Evolutionary conservation across 257 asterid genomes (phyloP), one percentile per base, ranked within the genome.

Genomic region (Capsicum pubescens): DNA sequence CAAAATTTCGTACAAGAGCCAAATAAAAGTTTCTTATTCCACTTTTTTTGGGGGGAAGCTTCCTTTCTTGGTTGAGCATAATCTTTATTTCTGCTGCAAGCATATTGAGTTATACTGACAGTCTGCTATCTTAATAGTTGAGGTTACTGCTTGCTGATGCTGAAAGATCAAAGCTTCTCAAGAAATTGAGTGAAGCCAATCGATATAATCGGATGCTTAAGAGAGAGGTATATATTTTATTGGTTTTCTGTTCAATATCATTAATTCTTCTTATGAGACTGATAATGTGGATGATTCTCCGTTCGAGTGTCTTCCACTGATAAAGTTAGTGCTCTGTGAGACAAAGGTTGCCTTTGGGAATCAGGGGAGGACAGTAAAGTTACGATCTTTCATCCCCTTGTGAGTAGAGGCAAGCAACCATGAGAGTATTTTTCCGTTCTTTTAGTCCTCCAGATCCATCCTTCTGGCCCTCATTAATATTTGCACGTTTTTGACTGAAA

Each of bases 181-280:
- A 88, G 91, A 96, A 93, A 91, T 87, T 96, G 81, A 92, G 99
- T 80, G 98, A 96, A 89, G 99, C 99, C 60, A 96, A 96, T 87
- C 95, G 92, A 81, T 92, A 92, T 66, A 94, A 94, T 67, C 89
- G 98, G 82, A 87, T 90, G 84, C 91, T 94, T 72, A 94, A 94
- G 90, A 97, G 98, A 74, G 93, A 96, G 98, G 99, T 96, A 77
- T 16, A 26, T 54, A 72, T 84, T 87, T 68, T 48, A 11, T 36
- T 50, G 15, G 7, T 66, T 6, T 69, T 66, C 46, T 8, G 17
- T 35, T 35, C 58, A 12, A 79, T 76, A 82, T 84, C 80, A 12
- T 46, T 21, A 82, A 13, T 11, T 35, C 54, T 36, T 52, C 13
- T 26, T 76, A 13, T 13, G 63, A 5, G 48, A 76, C 81, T 26